These are phyloP conservation scores for Aegilops sharonensis DNA, from an alignment of 176 grass and related monocot genomes.

Conservation along the genomic window DNA sequence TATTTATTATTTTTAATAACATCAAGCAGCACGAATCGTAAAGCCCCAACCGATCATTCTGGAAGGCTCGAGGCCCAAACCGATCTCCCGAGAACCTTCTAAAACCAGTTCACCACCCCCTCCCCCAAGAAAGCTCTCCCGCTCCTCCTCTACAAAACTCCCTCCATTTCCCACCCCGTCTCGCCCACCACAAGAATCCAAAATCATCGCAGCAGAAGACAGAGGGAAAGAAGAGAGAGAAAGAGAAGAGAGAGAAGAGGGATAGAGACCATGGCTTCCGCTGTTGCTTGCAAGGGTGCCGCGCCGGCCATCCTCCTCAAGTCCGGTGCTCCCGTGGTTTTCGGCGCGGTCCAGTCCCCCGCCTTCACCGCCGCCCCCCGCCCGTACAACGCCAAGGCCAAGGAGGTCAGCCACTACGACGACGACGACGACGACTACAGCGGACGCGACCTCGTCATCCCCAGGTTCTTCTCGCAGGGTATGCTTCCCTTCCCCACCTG, in stretches of 20 bases:
- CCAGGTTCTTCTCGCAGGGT: slow-evolving; percentile 23
- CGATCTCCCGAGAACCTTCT: slow-evolving; percentile 26
- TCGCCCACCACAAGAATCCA: neutral
- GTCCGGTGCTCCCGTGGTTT: neutral
- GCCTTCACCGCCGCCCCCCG: neutral
- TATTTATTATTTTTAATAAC: too few species aligned
- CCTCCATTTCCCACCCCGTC: neutral
- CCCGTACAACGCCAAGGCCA: too few species aligned
- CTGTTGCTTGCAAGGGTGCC: slow-evolving; percentile 23
- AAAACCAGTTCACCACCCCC: slow-evolving; percentile 30
- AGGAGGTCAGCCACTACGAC: neutral
- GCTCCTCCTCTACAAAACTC: neutral
- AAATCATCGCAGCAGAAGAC: neutral
- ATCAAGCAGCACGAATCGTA: slow-evolving; percentile 6
- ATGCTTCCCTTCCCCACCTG: neutral
- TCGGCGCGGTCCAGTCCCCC: neutral
- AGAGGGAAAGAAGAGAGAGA: neutral
- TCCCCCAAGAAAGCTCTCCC: slow-evolving; percentile 31
- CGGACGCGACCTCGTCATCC: neutral
- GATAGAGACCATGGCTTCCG: slow-evolving; percentile 40
- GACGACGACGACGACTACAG: neutral
- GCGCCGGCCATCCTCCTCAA: slow-evolving; percentile 30
- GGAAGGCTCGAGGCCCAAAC: slow-evolving; percentile 6
- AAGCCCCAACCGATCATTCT: neutral
- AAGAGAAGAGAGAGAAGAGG: neutral